Evolutionary conservation across 2,329 filamentous ascomycete genomes (phyloP), one percentile per base, ranked within the genome.

Genomic region (Ascochyta clinopodiicola): DNA sequence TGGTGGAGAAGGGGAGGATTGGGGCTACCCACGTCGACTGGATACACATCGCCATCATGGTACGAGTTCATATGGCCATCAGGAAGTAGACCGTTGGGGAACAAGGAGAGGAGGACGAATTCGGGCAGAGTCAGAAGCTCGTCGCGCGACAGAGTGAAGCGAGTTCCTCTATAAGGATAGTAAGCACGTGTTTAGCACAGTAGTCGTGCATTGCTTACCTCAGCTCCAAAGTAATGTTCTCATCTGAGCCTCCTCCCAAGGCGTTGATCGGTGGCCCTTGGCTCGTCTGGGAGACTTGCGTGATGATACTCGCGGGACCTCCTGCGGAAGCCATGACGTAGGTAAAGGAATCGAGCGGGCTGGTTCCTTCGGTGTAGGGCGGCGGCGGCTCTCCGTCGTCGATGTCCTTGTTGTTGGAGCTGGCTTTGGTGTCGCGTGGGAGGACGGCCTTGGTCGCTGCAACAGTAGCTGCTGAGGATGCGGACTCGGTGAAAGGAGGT

Each of bases 301-400:
- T 99, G 80, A 99, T 96, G 75, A 99, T 96, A 86, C 95, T 98
- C 81, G 93, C 89, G 69, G 93, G 91, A 81, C 93, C 94, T 83
- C 94, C 94, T 79, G 94, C 93, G 76, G 92, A 91, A 79, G 95
- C 93, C 95, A 99, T 99, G 76, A 96, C 86, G 86, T 96, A 99
- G 69, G 90, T 88, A 74, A 99, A 99, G 54, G 92, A 91, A 58
- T 90, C 85, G 75, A 99, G 87, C 60, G 95, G 95, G 81, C 92
- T 97, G 59, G 88, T 89, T 69, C 94, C 93, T 86, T 98, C 94
- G 66, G 91, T 92, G 77, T 99, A 99, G 53, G 95, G 94, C 55
- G 95, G 95, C 58, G 95, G 95, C 56, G 94, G 94, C 80, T 98
- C 95, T 78, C 86, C 85, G 79, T 98, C 94, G 81, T 88, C 86